Conservation (phyloP, 371 early-diverging fungal genomes). For the Mortierella sp. region DNA sequence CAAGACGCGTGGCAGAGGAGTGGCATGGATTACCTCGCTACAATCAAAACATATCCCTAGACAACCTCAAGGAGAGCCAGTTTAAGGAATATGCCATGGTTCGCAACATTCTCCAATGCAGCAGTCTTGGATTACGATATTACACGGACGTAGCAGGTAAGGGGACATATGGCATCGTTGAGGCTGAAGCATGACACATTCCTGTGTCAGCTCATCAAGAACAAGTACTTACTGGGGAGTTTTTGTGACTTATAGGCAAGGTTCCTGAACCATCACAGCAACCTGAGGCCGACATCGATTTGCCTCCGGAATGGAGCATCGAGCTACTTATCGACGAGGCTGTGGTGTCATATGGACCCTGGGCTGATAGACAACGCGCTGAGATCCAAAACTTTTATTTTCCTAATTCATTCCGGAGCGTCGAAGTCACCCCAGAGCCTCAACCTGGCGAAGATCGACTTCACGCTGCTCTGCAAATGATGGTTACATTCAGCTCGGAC, state of each 20-base stretch:
- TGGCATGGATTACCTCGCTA: constrained; percentile 62
- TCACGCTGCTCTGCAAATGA: constrained; percentile 72
- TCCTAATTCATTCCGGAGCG: constrained; percentile 76
- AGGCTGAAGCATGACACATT: background rate
- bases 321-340: constrained; percentile 74
- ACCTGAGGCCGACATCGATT: constrained; percentile 63
- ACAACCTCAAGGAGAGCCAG: constrained; percentile 57
- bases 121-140: constrained; percentile 72
- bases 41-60: constrained; percentile 46
- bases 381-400: constrained; percentile 84
- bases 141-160: constrained; percentile 82
- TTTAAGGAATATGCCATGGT: constrained; percentile 84
- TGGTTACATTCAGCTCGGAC: constrained; percentile 76
- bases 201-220: background rate
- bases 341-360: constrained; percentile 86
- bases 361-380: constrained; percentile 88
- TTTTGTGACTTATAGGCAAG: constrained; percentile 58
- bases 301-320: constrained; percentile 83
- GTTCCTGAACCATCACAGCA: constrained; percentile 60
- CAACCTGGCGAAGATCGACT: constrained; percentile 72
- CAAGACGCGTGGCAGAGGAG: constrained; percentile 43
- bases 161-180: background rate
- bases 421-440: constrained; percentile 64
- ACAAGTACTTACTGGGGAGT: background rate
- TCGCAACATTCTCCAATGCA: constrained; percentile 75